Base-by-base conservation (phyloP, 768 basidiomycete genomes). In the Paxillus rubicundulus region DNA sequence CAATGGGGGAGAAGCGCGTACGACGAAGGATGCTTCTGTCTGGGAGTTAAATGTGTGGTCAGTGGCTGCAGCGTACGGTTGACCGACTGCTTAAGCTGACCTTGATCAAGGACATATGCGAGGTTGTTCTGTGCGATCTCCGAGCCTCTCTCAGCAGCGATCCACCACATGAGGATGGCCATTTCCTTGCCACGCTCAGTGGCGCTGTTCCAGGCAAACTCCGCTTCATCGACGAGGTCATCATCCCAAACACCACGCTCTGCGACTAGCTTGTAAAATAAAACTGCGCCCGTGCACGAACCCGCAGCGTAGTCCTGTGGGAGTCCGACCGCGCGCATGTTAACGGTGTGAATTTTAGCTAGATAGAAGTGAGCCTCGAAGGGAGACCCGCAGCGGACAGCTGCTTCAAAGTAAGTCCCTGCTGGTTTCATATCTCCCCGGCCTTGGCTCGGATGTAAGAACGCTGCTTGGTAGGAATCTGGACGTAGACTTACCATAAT, bases 291-390 rank as follows among this genome's bases (percentile, higher is more conserved):
- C 1, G 93, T 85, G 57, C 97, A 99, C 2, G 87, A 86, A 33
- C 92, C 87, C 0, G 83, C 81, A 34, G 75, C 74, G 18, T 82
- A 68, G 46, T 81, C 76, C 9, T 73, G 53, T 2, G 79, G 77
- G 5, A 82, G 61, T 5, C 65, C 69, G 9, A 72, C 57, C 18
- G 68, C 73, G 16, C 76, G 75, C 30, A 76, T 69, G 24, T 86
- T 79, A 27, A 75, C 64, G 27, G 86, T 79, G 55, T 97, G 84
- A 13, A 97, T 85, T 57, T 86, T 81, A 20, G 90, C 94, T 9
- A 97, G 81, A 63, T 97, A 94, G 71, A 94, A 96, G 70, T 89
- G 96, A 1, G 95, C 89, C 65, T 99, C 95, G 53, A 96, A 93
- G 1, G 90, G 88, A 4, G 96, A 95, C 4, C 96, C 97, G 57